Conservation (phyloP, 208 protist species). For the Crithidia acanthocephali region DNA sequence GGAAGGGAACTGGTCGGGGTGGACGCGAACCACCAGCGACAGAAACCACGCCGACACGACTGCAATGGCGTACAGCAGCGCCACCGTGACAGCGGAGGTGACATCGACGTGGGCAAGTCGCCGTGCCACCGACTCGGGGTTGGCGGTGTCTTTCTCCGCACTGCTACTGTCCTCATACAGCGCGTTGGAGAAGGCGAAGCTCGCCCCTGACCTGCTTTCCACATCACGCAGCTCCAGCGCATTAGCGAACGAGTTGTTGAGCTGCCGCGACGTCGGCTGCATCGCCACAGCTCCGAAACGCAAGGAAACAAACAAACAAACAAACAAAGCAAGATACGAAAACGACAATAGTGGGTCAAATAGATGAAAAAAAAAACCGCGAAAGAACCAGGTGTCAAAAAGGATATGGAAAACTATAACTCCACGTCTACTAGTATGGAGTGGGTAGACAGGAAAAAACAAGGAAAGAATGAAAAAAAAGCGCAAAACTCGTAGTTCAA, state of each 20-base stretch:
- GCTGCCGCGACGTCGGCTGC: neutral
- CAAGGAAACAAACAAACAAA: constrained; percentile 20
- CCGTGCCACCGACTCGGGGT: neutral
- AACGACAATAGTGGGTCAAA: neutral
- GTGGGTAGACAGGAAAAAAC: too few species aligned
- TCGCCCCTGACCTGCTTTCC: neutral
- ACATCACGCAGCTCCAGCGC: neutral
- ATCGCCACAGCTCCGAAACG: neutral
- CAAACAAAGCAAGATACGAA: neutral
- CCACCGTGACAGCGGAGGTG: neutral
- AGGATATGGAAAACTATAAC: too few species aligned
- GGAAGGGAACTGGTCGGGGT: constrained; percentile 19
- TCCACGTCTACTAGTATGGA: too few species aligned
- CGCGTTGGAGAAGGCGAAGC: neutral
- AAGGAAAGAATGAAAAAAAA: too few species aligned
- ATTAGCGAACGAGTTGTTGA: neutral
- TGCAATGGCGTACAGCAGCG: constrained; percentile 28
- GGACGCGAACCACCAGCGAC: constrained; percentile 22
- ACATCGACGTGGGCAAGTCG: constrained; percentile 1
- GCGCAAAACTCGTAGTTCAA: too few species aligned
- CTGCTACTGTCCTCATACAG: neutral
- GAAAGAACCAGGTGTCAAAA: too few species aligned
- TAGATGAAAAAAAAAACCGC: too few species aligned
- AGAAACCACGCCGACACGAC: constrained; percentile 18
- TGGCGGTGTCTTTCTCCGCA: neutral